Conservation (phyloP, 768 basidiomycete species). For the Asterophora parasitica region DNA sequence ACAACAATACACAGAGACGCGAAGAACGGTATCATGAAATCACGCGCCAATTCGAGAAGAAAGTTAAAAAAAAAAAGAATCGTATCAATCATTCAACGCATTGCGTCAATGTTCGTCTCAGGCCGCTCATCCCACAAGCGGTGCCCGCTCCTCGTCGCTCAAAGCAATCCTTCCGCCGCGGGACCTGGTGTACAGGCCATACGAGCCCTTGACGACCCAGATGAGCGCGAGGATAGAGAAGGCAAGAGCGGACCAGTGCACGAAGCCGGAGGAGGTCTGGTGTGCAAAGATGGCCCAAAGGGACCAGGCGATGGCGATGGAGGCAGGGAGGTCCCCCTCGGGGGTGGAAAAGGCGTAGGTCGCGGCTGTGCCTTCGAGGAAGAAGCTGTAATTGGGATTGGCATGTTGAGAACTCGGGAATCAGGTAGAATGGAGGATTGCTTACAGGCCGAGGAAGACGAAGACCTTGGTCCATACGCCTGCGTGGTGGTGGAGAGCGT, state of each 20-base stretch:
- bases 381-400: slow-evolving; percentile 48
- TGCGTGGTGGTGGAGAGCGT: slow-evolving; percentile 57
- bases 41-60: no score
- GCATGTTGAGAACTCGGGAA: slow-evolving; percentile 3
- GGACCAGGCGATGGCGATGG: slow-evolving; percentile 89
- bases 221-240: slow-evolving; percentile 82
- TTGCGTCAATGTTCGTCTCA: no score
- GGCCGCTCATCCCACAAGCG: slow-evolving; percentile 54
- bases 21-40: no score
- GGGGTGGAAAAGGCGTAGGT: slow-evolving; percentile 89
- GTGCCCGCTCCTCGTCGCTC: slow-evolving; percentile 84
- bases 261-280: slow-evolving; percentile 63
- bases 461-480: slow-evolving; percentile 94
- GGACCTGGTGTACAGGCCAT: slow-evolving; percentile 45
- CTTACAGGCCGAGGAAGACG: slow-evolving; percentile 86
- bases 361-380: slow-evolving; percentile 89
- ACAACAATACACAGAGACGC: neutral
- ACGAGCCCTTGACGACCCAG: slow-evolving; percentile 77
- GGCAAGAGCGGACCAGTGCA: slow-evolving; percentile 86
- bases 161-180: slow-evolving; percentile 54
- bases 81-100: no score
- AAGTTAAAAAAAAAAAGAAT: neutral
- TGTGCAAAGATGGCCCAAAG: slow-evolving; percentile 89
- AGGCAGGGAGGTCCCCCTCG: slow-evolving; percentile 91
- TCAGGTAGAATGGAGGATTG: neutral